A percentile compares a stretch with the other conserved stretches of the same genome.
These are phyloP conservation scores for Penicillium sp. DNA, from an alignment of 2,329 filamentous ascomycete genomes.

Conservation along the genomic window DNA sequence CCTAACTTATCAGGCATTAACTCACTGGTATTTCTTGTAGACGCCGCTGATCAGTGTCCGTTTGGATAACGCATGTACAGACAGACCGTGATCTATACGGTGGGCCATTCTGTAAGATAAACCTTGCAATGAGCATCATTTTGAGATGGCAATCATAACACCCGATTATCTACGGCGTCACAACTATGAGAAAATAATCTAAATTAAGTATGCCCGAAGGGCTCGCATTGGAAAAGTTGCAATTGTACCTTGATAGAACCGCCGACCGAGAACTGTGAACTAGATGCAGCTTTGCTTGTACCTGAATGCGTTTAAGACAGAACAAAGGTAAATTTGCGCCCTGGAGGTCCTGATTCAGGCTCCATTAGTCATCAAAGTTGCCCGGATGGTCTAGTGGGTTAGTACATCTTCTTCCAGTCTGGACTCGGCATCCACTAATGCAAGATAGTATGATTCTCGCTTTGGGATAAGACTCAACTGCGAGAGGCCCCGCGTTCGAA, in stretches of 20 bases:
- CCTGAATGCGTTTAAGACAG: not conserved
- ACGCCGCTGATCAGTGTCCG: not conserved
- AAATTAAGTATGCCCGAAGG: no score
- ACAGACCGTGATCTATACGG: no score
- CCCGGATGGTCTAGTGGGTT: conserved; percentile 6
- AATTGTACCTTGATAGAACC: not conserved
- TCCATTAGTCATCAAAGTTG: not conserved
- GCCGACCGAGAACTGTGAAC: not conserved
- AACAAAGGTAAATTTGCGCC: not conserved
- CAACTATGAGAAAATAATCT: no score
- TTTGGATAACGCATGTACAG: not conserved
- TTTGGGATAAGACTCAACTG: conserved; percentile 6
- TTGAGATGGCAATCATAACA: no score
- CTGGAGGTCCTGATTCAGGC: not conserved
- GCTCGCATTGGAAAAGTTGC: no score
- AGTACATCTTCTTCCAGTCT: not conserved
- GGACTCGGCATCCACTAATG: not conserved
- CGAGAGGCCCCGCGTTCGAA: conserved; percentile 6
- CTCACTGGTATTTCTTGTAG: not conserved
- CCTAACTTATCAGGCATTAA: not conserved
- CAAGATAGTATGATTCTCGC: conserved; percentile 5
- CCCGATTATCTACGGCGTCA: no score
- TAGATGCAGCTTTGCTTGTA: not conserved
- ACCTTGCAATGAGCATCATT: no score
- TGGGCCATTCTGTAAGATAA: no score